Conservation (phyloP, 768 basidiomycete species). For the Terana coerulea region DNA sequence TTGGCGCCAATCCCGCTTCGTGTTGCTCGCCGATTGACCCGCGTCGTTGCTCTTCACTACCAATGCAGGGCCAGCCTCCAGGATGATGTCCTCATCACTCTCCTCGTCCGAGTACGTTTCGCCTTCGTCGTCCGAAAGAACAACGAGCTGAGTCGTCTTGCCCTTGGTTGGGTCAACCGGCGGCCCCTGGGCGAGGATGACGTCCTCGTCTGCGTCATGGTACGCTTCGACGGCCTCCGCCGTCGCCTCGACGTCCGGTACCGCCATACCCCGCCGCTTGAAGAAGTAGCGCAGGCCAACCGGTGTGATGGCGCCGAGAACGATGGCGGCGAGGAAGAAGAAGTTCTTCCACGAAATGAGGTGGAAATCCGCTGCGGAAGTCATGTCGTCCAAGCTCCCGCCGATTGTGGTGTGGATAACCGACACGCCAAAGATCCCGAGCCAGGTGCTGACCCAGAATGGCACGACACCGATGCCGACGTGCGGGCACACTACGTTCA, state of each 20-base stretch:
- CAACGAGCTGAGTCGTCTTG: conserved; percentile 28
- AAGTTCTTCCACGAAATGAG: conserved; percentile 91
- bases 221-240: conserved; percentile 34
- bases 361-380: conserved; percentile 88
- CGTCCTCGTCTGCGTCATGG: conserved; percentile 32
- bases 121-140: conserved; percentile 34
- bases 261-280: conserved; percentile 50
- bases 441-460: conserved; percentile 88
- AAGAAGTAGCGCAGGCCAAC: conserved; percentile 87
- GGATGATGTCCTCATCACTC: conserved; percentile 65
- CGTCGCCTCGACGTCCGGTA: conserved; percentile 31
- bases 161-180: conserved; percentile 39
- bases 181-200: conserved; percentile 56
- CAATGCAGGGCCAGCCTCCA: conserved; percentile 70
- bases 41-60: conserved; percentile 33
- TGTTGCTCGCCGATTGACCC: background rate
- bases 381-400: conserved; percentile 92
- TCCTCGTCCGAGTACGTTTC: conserved; percentile 40
- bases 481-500: conserved; percentile 90
- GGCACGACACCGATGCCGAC: conserved; percentile 80
- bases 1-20: conserved; percentile 9
- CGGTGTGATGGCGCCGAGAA: conserved; percentile 90
- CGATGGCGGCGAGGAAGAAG: conserved; percentile 77
- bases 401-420: conserved; percentile 97
- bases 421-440: conserved; percentile 86